phyloP scores from a whole-genome alignment of 805 yeast species.

The Candida golubevii region DNA sequence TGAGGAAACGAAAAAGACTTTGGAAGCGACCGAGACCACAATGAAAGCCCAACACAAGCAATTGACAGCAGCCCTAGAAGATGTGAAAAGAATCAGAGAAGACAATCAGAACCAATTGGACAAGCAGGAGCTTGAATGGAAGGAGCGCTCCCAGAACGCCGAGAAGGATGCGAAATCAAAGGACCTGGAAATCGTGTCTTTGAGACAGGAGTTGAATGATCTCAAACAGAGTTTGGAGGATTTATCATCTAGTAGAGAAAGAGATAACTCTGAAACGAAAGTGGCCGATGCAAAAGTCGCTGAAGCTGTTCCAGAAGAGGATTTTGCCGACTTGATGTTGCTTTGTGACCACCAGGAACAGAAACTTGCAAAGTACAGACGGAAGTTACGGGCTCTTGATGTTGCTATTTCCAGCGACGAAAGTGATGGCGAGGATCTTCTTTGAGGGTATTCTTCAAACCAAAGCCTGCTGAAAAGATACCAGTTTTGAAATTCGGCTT shows the following conservation, averaged over 20 bases:
- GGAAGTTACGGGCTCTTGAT: slow-evolving; percentile 47
- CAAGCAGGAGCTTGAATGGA: background rate
- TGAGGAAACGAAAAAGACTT: background rate
- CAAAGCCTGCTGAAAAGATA: background rate
- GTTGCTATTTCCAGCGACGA: slow-evolving; percentile 68
- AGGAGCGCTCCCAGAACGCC: background rate
- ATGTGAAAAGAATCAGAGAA: background rate
- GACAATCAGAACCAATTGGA: background rate
- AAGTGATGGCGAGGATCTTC: slow-evolving; percentile 54
- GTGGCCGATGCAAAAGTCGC: background rate
- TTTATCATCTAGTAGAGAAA: too few relatives aligned
- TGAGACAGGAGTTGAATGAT: background rate
- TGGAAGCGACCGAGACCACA: background rate
- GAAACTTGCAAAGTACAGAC: slow-evolving; percentile 53
- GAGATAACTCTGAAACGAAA: too few relatives aligned
- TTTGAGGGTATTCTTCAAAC: slow-evolving; percentile 29
- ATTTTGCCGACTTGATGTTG: slow-evolving; percentile 50
- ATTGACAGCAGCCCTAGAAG: background rate
- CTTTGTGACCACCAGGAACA: slow-evolving; percentile 76
- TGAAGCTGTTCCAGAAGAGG: slow-evolving; percentile 1
- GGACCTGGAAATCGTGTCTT: slow-evolving; percentile 1
- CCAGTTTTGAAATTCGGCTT: too few relatives aligned
- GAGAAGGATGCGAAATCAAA: background rate
- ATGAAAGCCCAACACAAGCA: background rate
- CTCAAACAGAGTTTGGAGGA: background rate